Evolutionary conservation across 345 rosid species (phyloP).

Genomic region (Citrus medica): DNA sequence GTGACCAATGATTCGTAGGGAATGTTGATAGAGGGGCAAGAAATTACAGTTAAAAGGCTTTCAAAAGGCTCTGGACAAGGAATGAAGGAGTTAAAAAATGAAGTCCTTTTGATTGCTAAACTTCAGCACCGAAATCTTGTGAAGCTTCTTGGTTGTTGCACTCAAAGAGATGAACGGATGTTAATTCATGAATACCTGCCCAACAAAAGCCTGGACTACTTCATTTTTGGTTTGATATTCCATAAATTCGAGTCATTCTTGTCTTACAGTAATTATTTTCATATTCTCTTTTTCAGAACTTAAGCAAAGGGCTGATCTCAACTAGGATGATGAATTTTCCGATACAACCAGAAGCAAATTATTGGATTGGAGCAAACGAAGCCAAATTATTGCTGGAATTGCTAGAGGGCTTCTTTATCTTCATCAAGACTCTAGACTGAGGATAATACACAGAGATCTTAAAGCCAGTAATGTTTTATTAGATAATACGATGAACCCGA

Average conservation of each 20-base stretch:
- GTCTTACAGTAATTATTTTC: no score
- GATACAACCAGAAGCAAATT: neutral
- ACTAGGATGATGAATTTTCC: conserved; percentile 7
- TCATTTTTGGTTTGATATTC: neutral
- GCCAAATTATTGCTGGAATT: conserved; percentile 16
- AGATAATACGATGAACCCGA: conserved; percentile 37
- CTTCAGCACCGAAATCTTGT: conserved; percentile 46
- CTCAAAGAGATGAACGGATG: conserved; percentile 35
- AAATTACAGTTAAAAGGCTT: conserved; percentile 38
- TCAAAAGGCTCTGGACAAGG: conserved; percentile 34
- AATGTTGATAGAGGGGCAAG: conserved; percentile 26
- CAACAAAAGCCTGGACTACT: conserved; percentile 34
- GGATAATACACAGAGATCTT: no score
- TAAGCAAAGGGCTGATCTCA: neutral
- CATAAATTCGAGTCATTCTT: neutral
- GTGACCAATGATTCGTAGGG: no score
- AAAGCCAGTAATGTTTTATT: conserved; percentile 43
- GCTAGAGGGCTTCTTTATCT: conserved; percentile 27
- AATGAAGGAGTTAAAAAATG: conserved; percentile 37
- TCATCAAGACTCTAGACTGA: conserved; percentile 34
- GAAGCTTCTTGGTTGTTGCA: conserved; percentile 37
- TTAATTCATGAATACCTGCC: conserved; percentile 47
- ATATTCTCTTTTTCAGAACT: no score
- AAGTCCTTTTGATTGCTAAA: conserved; percentile 28
- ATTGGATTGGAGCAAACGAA: conserved; percentile 12